Evolutionary conservation across 225 moss, liverwort and hornwort species (phyloP).

Genomic region (Sphagnum contortum): DNA sequence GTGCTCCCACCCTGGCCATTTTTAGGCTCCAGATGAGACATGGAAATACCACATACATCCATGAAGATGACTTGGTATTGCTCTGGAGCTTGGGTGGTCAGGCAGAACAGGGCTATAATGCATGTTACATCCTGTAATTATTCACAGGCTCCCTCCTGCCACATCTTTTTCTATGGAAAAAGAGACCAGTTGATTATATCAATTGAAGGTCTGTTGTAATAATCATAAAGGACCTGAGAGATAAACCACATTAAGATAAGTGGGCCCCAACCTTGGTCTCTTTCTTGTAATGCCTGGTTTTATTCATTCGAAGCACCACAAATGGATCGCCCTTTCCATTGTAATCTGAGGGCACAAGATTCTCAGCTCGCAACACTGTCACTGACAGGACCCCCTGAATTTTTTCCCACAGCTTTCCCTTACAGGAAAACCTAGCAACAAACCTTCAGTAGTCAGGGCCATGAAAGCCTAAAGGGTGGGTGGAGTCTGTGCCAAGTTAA

Average conservation of each 20-base stretch:
- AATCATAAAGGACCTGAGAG: background rate
- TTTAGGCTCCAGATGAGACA: no score
- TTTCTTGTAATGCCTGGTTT: slow-evolving; percentile 41
- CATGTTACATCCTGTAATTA: no score
- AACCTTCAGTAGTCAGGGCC: background rate
- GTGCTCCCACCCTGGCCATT: no score
- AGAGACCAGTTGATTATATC: background rate
- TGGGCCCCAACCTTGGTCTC: slow-evolving; percentile 48
- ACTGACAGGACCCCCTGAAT: slow-evolving; percentile 61
- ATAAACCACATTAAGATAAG: background rate
- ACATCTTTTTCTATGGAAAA: no score
- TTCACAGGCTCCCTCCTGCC: no score
- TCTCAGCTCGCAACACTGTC: slow-evolving; percentile 67
- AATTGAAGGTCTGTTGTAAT: background rate
- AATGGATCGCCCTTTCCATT: slow-evolving; percentile 77
- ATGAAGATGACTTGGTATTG: no score
- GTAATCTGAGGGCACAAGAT: slow-evolving; percentile 52
- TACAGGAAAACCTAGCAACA: slow-evolving; percentile 46
- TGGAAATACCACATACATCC: no score
- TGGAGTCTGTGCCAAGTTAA: no score
- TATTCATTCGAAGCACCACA: slow-evolving; percentile 58
- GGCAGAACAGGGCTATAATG: no score
- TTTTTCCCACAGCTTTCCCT: slow-evolving; percentile 73
- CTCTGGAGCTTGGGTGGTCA: no score
- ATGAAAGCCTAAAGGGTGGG: no score